A percentile compares a stretch with the other conserved stretches of the same genome.
phyloP scores from a whole-genome alignment of 495 filamentous ascomycete genomes.

The Podospora sp. region DNA sequence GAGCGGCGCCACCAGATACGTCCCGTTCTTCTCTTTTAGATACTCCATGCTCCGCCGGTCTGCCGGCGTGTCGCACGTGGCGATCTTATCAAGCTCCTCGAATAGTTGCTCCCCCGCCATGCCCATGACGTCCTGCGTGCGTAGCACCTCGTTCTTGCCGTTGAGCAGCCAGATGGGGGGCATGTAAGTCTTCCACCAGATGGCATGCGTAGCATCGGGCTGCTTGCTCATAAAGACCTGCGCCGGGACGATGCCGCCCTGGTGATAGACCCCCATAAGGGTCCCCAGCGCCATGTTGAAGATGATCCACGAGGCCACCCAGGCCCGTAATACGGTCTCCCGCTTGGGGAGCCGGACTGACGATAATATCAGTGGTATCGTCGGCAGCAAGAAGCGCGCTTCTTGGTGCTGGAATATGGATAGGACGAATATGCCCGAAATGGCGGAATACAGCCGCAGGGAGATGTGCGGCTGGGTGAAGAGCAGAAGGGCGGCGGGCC shows the following conservation, averaged over 20 bases:
- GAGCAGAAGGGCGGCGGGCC: constrained; percentile 78
- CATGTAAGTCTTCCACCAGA: constrained; percentile 99
- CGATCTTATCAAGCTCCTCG: constrained; percentile 57
- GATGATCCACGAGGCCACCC: constrained; percentile 71
- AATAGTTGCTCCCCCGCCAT: constrained; percentile 65
- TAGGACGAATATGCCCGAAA: constrained; percentile 77
- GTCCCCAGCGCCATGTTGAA: constrained; percentile 81
- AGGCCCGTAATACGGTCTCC: constrained; percentile 51
- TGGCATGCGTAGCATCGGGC: constrained; percentile 64
- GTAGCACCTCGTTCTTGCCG: constrained; percentile 65
- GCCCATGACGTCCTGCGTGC: constrained; percentile 84
- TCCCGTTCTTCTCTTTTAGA: constrained; percentile 54
- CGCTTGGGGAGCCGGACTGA: constrained; percentile 72
- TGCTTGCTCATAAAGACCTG: constrained; percentile 67
- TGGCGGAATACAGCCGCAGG: constrained; percentile 70
- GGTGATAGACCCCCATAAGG: constrained; percentile 91
- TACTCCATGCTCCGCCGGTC: constrained; percentile 53
- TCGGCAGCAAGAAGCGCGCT: constrained; percentile 87
- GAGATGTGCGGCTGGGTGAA: constrained; percentile 58
- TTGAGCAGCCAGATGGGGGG: constrained; percentile 92
- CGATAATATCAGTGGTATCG: constrained; percentile 83
- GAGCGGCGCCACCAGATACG: constrained; percentile 69
- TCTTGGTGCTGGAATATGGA: constrained; percentile 93
- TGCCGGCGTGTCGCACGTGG: constrained; percentile 59
- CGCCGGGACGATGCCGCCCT: constrained; percentile 85